Evolutionary conservation across 2,329 filamentous ascomycete genomes (phyloP), one percentile per base, ranked within the genome.

Genomic region (Exophiala lecanii-corni): DNA sequence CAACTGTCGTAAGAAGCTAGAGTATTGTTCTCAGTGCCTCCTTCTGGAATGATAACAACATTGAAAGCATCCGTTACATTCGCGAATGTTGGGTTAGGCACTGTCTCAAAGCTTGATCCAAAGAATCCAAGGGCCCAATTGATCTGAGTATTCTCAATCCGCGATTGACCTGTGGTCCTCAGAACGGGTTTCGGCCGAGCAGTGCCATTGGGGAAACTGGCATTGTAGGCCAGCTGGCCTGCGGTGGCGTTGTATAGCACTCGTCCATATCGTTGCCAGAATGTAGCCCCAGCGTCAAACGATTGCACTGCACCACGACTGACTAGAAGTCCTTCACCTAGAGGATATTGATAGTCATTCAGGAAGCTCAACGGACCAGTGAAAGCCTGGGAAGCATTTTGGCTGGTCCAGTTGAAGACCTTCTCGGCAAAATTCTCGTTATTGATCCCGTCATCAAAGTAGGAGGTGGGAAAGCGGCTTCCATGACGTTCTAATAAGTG

Each of bases 401-500:
- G 50, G 4, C 58, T 57, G 17, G 67, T 69, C 54, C 67, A 72
- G 42, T 73, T 72, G 16, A 53, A 48, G 1, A 78, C 55, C 56
- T 78, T 78, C 10, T 61, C 54, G 1, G 63, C 70, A 47, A 79
- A 78, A 9, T 59, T 54, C 33, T 66, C 64, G 49, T 76, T 68
- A 49, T 73, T 74, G 16, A 49, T 53, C 1, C 71, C 74, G 50
- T 79, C 75, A 47, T 75, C 65, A 19, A 61, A 61, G 45, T 59
- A 62, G 13, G 62, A 35, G 1, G 67, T 73, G 2, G 73, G 72
- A 32, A 75, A 77, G 17, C 75, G 67, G 47, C 78, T 64, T 1
- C 72, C 71, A 57, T 79, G 76, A 19, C 76, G 67, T 54, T 78
- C 74, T 12, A 79, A 64, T 4, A 68, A 62, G 50, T 77, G 74